These are phyloP conservation scores for Olyra latifolia DNA, from an alignment of 176 grass and related monocot species.

Conservation along the genomic window DNA sequence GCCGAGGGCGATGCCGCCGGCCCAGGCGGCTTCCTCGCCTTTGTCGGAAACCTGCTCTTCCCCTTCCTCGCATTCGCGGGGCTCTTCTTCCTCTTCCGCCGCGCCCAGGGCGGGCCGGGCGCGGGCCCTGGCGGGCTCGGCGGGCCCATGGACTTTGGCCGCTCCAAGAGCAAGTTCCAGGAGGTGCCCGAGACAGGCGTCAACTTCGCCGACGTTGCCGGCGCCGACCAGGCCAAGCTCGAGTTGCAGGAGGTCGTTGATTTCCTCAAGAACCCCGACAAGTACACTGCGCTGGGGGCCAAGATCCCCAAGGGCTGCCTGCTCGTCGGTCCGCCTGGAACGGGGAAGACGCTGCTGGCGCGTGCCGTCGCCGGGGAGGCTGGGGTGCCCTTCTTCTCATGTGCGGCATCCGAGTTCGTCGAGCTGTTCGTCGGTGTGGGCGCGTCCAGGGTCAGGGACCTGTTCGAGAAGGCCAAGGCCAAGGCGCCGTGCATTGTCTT, in stretches of 20 bases:
- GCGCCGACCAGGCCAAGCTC: constrained; percentile 97
- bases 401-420: constrained; percentile 90
- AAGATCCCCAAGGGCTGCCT: constrained; percentile 97
- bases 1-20: constrained; percentile 78
- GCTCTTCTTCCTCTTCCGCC: constrained; percentile 95
- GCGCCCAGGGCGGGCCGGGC: constrained; percentile 74
- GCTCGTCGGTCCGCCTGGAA: constrained; percentile 84
- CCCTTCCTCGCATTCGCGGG: constrained; percentile 90
- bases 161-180: constrained; percentile 98
- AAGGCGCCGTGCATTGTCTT: constrained; percentile 99
- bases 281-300: constrained; percentile 90
- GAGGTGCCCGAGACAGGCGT: constrained; percentile 94
- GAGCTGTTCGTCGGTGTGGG: constrained; percentile 95
- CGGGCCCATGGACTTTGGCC: constrained; percentile 95
- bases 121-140: constrained; percentile 80
- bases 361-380: constrained; percentile 91
- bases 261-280: constrained; percentile 96
- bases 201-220: constrained; percentile 79
- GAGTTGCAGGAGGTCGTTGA: constrained; percentile 96
- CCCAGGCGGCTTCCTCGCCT: constrained; percentile 51
- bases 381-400: constrained; percentile 95
- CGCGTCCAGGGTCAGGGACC: constrained; percentile 83
- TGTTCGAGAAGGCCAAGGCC: constrained; percentile 98
- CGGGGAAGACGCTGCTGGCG: constrained; percentile 85
- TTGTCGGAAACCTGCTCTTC: constrained; percentile 89